phyloP scores from a whole-genome alignment of 768 basidiomycete species.

The Mycena amicta region DNA sequence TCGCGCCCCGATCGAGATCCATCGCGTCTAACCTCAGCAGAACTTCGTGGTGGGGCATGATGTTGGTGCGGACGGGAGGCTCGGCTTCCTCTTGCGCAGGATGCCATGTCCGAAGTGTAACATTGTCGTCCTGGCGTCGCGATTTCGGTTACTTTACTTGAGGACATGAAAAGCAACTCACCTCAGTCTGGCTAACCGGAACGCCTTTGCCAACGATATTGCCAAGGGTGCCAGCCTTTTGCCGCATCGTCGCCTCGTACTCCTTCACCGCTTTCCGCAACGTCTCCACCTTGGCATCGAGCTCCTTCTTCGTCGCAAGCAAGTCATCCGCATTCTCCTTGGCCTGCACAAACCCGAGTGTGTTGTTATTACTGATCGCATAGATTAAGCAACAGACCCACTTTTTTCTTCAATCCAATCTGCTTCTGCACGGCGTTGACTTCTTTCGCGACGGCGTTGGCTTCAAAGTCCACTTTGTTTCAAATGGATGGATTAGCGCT shows the following conservation, averaged over 20 bases:
- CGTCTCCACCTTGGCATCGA: slow-evolving; percentile 79
- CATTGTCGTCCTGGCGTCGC: slow-evolving; percentile 81
- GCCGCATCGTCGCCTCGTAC: slow-evolving; percentile 75
- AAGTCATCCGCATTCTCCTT: slow-evolving; percentile 91
- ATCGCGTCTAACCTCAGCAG: slow-evolving; percentile 91
- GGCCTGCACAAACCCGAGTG: slow-evolving; percentile 50
- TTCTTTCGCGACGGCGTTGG: slow-evolving; percentile 75
- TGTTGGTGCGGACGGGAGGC: slow-evolving; percentile 69
- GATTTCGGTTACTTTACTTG: not conserved
- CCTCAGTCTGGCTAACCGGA: slow-evolving; percentile 88
- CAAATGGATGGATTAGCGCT: too few species aligned
- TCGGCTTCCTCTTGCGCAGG: slow-evolving; percentile 75
- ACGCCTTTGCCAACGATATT: slow-evolving; percentile 90
- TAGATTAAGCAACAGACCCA: slow-evolving; percentile 25
- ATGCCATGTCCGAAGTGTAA: slow-evolving; percentile 80
- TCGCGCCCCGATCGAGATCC: slow-evolving; percentile 95
- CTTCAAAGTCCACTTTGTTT: slow-evolving; percentile 84
- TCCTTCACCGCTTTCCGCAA: slow-evolving; percentile 79
- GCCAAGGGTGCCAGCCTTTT: slow-evolving; percentile 80
- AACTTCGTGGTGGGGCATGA: slow-evolving; percentile 98
- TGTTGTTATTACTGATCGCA: not conserved
- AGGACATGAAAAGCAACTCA: slow-evolving; percentile 33
- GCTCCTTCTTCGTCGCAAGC: slow-evolving; percentile 77
- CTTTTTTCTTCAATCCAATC: slow-evolving; percentile 94
- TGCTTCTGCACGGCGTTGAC: slow-evolving; percentile 93